Evolutionary conservation across 305 asterid genomes (phyloP), one percentile per base, ranked within the genome.

Genomic region (Fraxinus sp.): DNA sequence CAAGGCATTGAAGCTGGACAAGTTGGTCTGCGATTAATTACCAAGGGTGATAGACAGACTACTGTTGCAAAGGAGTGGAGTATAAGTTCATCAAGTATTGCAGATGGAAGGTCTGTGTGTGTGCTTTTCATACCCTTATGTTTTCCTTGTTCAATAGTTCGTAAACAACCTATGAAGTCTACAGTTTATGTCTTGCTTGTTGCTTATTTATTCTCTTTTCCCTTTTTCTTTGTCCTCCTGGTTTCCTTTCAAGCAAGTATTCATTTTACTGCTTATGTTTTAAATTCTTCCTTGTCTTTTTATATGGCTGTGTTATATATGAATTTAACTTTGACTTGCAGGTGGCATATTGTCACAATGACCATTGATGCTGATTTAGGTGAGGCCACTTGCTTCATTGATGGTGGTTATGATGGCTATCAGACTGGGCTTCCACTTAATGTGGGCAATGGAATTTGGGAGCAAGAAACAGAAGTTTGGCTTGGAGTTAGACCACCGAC

Each of bases 1-100:
- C 99, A 97, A 89, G 99, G 99, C 59, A 95, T 97, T 82, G 99
- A 97, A 87, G 96, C 99, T 85, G 98, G 98, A 71, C 99, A 97
- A 91, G 97, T 97, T 83, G 99, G 98, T 81, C 90, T 97, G 66
- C 93, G 98, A 75, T 81, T 94, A 78, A 95, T 97, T 76, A 93
- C 95, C n/a, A 97, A 95, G 88, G 97, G 97, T 83, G 99, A 97
- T 85, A 93, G 97, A 83, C 98, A 94, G 87, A 89, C 92, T 81
- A 90, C 92, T 83, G 93, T 97, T 74, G 94, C 95, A 9, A 95
- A 93, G 86, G 99, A 97, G 89, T 97, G 99, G 99, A 91, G 89
- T 89, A 91, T 97, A 79, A 92, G 99, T 84, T 93, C 97, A 57
- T 92, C 97, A 70, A 87, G 98, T 86, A 91, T 97, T 82, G 98